Percentiles rank a stretch among this genome's conserved stretches.
Evolutionary conservation across 805 yeast genomes (phyloP).

Genomic region (Kodamaea kakaduensis): DNA sequence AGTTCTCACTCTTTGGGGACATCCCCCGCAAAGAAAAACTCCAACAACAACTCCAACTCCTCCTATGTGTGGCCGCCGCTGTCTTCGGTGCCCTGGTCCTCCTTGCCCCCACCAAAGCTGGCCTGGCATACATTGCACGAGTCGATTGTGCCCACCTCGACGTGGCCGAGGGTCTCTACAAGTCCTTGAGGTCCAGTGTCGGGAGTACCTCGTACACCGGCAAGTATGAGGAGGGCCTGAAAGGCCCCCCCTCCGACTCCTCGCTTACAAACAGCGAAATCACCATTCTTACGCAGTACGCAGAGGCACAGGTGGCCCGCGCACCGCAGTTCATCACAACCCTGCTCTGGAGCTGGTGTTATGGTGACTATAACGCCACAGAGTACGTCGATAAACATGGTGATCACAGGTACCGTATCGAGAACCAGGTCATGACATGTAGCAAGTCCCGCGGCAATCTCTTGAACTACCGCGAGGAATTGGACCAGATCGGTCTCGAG

Average conservation of each 20-base stretch:
- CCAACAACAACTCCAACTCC: no score
- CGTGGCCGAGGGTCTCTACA: slow-evolving; percentile 51
- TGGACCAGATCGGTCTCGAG: slow-evolving; percentile 38
- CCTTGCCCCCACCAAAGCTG: slow-evolving; percentile 22
- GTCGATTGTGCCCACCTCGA: slow-evolving; percentile 51
- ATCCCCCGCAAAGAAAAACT: no score
- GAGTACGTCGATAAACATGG: slow-evolving; percentile 13
- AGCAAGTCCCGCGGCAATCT: not conserved
- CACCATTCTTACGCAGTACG: slow-evolving; percentile 40
- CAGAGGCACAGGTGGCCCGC: slow-evolving; percentile 40
- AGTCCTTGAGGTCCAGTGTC: slow-evolving; percentile 36
- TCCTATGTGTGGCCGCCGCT: slow-evolving; percentile 13
- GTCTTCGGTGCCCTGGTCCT: slow-evolving; percentile 18
- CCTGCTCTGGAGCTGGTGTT: slow-evolving; percentile 44
- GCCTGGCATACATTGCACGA: slow-evolving; percentile 25
- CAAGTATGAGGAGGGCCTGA: not conserved
- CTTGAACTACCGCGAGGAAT: slow-evolving; percentile 43
- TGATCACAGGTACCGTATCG: slow-evolving; percentile 7
- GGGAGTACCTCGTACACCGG: slow-evolving; percentile 14
- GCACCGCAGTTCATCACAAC: slow-evolving; percentile 49
- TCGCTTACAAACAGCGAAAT: slow-evolving; percentile 47
- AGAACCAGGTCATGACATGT: slow-evolving; percentile 2
- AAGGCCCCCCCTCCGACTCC: slow-evolving; percentile 11
- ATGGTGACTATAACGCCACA: slow-evolving; percentile 34
- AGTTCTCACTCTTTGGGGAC: no score